Evolutionary conservation across 495 filamentous ascomycete species (phyloP).

Genomic region (Lichina pygmaea): DNA sequence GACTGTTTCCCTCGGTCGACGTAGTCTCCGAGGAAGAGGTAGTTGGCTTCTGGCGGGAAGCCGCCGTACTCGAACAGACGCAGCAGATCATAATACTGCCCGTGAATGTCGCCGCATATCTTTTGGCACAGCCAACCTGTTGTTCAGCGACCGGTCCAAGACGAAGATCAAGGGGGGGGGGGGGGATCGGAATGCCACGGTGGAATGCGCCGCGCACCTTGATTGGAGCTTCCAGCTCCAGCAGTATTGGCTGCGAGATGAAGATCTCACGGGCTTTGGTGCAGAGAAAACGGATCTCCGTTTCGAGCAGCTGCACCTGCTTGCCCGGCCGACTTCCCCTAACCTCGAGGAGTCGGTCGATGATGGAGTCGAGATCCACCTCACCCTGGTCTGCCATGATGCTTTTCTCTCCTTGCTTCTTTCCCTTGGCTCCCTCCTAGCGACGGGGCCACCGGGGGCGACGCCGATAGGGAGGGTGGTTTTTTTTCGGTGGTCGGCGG

Average conservation of each 20-base stretch:
- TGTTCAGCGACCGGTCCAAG: background rate
- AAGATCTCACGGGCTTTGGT: conserved; percentile 98
- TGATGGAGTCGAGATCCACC: conserved; percentile 97
- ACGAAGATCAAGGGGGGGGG: background rate
- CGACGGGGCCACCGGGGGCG: no score
- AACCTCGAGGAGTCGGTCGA: conserved; percentile 91
- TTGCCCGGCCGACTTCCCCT: conserved; percentile 93
- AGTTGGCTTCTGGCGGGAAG: conserved; percentile 96
- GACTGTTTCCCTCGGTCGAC: conserved; percentile 99
- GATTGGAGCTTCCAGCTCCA: conserved; percentile 94
- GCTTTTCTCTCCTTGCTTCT: no score
- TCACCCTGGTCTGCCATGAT: conserved; percentile 88
- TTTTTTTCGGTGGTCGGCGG: no score
- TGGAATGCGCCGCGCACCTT: conserved; percentile 35
- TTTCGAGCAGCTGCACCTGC: conserved; percentile 89
- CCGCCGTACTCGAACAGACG: conserved; percentile 97
- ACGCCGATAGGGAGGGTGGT: no score
- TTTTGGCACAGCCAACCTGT: conserved; percentile 11
- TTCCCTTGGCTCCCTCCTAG: no score
- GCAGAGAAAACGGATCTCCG: conserved; percentile 93
- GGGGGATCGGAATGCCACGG: background rate
- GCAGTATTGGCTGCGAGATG: conserved; percentile 93
- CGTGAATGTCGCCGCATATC: conserved; percentile 99
- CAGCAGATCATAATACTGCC: conserved; percentile 95
- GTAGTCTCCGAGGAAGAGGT: conserved; percentile 97